Evolutionary conservation across 139 green algal genomes (phyloP).

Genomic region (Gonium pectorale): DNA sequence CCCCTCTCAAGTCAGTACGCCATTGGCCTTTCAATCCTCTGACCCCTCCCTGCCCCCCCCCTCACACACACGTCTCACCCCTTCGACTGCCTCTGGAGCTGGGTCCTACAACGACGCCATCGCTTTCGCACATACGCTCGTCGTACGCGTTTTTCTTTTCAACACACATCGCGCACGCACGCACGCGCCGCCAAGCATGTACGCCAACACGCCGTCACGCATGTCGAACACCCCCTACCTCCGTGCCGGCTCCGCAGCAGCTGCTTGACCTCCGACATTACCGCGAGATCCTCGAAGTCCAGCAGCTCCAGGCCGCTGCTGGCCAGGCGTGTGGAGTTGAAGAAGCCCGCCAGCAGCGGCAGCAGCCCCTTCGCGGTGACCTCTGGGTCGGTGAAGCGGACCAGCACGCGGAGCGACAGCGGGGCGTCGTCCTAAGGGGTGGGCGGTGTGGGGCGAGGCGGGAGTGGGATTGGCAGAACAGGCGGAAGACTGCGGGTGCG

Average conservation of each 20-base stretch:
- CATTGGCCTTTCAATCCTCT: no score
- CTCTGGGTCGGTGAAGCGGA: background rate
- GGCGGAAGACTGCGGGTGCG: background rate
- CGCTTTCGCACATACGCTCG: no score
- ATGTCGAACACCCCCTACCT: background rate
- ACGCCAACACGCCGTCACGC: no score
- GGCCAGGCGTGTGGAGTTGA: conserved; percentile 19
- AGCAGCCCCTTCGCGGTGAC: background rate
- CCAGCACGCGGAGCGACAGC: background rate
- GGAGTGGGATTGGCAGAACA: background rate
- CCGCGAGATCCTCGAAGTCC: conserved; percentile 19
- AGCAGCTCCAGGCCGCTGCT: conserved; percentile 35
- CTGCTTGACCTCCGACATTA: conserved; percentile 36
- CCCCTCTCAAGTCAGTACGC: no score
- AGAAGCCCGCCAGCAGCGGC: conserved; percentile 13
- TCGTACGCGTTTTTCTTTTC: no score
- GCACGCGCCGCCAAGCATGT: no score
- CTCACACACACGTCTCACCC: no score
- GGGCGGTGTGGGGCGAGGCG: background rate
- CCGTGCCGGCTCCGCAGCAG: conserved; percentile 16
- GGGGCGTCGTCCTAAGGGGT: background rate
- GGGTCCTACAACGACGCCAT: no score
- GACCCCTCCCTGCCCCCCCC: no score
- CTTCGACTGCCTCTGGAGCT: no score
- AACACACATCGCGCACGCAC: no score